Evolutionary conservation across 208 protist species (phyloP).

Genomic region (Leishmania braziliensis): DNA sequence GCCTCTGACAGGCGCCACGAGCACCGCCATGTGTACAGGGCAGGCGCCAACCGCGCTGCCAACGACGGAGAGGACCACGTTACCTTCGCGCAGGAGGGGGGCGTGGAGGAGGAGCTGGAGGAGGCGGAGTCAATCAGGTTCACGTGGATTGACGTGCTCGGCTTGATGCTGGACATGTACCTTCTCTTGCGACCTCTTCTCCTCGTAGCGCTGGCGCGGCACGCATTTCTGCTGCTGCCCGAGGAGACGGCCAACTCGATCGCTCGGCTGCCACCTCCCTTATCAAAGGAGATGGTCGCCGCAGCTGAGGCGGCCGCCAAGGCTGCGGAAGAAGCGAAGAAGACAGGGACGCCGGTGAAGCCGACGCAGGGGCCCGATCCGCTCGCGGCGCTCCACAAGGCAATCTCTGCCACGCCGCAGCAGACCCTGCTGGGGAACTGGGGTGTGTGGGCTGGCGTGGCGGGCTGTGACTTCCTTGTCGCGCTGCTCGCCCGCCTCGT

Average conservation of each 20-base stretch:
- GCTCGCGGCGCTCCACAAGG: conserved; percentile 25
- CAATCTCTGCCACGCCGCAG: conserved; percentile 38
- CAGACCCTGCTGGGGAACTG: conserved; percentile 58
- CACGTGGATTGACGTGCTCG: conserved; percentile 72
- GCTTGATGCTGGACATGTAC: conserved; percentile 66
- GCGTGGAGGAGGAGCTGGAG: conserved; percentile 24
- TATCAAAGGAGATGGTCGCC: conserved; percentile 16
- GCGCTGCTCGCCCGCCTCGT: conserved; percentile 57
- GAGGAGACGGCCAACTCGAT: conserved; percentile 26
- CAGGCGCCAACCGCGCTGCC: neutral
- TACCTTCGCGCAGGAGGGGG: conserved; percentile 19
- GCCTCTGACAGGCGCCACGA: conserved; percentile 36
- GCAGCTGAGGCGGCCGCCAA: conserved; percentile 20
- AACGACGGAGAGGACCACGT: conserved; percentile 20
- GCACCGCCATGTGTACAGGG: conserved; percentile 26
- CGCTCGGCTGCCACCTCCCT: conserved; percentile 20
- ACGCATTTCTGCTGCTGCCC: conserved; percentile 39
- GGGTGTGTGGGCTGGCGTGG: conserved; percentile 51
- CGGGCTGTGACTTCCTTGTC: conserved; percentile 59
- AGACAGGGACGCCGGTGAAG: conserved; percentile 1
- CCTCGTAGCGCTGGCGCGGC: conserved; percentile 50
- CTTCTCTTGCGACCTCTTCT: conserved; percentile 74
- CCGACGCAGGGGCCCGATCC: conserved; percentile 8
- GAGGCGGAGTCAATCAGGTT: conserved; percentile 48
- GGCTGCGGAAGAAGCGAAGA: conserved; percentile 16